Base-by-base conservation (phyloP, 1,139 yeast genomes). In the Sugiyamaella pinicola region DNA sequence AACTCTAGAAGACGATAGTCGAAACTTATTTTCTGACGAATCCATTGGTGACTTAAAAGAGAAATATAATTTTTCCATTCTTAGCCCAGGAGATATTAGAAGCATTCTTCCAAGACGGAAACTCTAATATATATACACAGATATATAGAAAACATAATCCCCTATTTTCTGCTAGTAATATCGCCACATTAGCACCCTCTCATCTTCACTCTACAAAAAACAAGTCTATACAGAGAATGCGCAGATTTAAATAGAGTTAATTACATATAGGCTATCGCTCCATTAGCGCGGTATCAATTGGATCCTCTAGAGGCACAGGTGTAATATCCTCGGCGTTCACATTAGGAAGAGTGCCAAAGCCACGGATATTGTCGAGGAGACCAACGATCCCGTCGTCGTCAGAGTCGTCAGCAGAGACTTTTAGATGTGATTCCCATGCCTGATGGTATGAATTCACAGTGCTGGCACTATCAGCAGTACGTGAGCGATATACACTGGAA, bases 381-480 rank as follows among this genome's bases (percentile, higher is more conserved):
- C 55, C 57, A 1, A 65, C 58, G 21, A 65, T 43, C 12, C 51
- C 51, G n/a, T 64, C 69, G 17, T 62, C 66, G 18, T 62, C 67
- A 2, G 61, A 57, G n/a, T 61, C 67, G 9, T 56, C 60, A 3
- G 56, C 61, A 4, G 60, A 54, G 8, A 46, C 49, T 17, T 53
- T 50, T 2, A 64, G 48, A 48, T 64, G 67, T 21, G 54, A 37
- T 9, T 59, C 61, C 69, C 69, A 65, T 9, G 62, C 67, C 9
- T 48, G 51, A 3, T 41, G n/a, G 29, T 44, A 35, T 12, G 56
- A 49, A 17, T 26, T 17, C 42, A 49, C 26, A 28, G 47, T 49
- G 10, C 45, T 48, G 3, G 53, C 41, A 24, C 52, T 50, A 4
- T 41, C 38, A 12, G 38, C 19, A 9, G 46, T 29, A 15, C 44